A percentile compares a stretch with the other conserved stretches of the same genome.
phyloP scores from a whole-genome alignment of 805 yeast species.

The Ogataea kodamae region DNA sequence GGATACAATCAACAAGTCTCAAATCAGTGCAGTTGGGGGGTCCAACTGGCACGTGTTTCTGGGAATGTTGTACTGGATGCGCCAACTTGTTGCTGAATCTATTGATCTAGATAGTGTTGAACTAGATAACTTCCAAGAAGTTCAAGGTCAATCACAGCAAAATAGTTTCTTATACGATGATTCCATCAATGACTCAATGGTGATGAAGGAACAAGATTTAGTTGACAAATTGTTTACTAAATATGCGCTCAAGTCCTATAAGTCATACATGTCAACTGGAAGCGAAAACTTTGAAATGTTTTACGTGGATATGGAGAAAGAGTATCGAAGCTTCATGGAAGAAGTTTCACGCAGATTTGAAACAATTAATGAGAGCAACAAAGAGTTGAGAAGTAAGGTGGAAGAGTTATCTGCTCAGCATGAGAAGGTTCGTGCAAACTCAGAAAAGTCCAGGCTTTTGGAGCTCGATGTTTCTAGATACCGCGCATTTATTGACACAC shows the following conservation, averaged over 20 bases:
- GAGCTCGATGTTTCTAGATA: conserved; percentile 70
- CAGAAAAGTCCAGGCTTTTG: conserved; percentile 57
- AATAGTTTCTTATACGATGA: conserved; percentile 29
- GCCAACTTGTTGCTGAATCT: conserved; percentile 47
- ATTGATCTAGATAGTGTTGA: conserved; percentile 36
- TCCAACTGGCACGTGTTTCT: conserved; percentile 80
- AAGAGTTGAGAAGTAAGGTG: conserved; percentile 37
- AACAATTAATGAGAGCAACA: conserved; percentile 39
- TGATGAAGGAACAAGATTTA: conserved; percentile 26
- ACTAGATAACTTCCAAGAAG: conserved; percentile 25
- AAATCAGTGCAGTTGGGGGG: conserved; percentile 88
- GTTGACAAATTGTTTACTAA: conserved; percentile 34
- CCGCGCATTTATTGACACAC: conserved; percentile 63
- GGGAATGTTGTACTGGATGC: conserved; percentile 82
- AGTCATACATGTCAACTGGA: conserved; percentile 53
- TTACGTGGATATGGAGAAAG: conserved; percentile 51
- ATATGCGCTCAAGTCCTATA: conserved; percentile 65
- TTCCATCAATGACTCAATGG: conserved; percentile 24
- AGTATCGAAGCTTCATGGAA: conserved; percentile 49
- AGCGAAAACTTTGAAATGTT: conserved; percentile 59
- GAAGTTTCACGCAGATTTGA: conserved; percentile 47
- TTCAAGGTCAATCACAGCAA: conserved; percentile 20
- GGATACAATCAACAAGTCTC: conserved; percentile 77
- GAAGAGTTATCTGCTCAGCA: conserved; percentile 42
- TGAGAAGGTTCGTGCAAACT: conserved; percentile 46